Conservation (phyloP, 306 rosid species). For the Rosa lucieae region DNA sequence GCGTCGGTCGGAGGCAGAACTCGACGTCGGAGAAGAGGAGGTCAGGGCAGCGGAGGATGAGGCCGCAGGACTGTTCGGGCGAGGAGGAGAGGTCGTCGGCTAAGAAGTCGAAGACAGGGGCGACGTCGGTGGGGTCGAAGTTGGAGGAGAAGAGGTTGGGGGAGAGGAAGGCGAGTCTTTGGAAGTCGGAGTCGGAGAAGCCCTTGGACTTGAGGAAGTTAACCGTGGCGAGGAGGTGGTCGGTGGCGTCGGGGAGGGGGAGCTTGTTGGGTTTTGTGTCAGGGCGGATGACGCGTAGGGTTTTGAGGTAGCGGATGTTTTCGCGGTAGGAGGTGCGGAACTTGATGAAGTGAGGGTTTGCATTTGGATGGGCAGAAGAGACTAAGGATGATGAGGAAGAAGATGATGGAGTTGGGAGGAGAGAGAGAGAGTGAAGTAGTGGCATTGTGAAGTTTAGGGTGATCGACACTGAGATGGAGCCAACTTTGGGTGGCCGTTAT, state of each 20-base stretch:
- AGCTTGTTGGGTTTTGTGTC: slow-evolving; percentile 44
- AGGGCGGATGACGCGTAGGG: slow-evolving; percentile 52
- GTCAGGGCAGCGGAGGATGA: slow-evolving; percentile 69
- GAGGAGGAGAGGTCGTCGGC: slow-evolving; percentile 45
- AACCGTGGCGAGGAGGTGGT: slow-evolving; percentile 55
- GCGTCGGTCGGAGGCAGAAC: slow-evolving; percentile 69
- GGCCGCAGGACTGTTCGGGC: slow-evolving; percentile 31
- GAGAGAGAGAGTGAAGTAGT: slow-evolving; percentile 11
- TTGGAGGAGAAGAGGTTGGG: slow-evolving; percentile 60
- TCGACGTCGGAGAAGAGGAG: slow-evolving; percentile 66
- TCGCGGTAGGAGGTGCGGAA: slow-evolving; percentile 70
- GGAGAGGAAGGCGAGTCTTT: slow-evolving; percentile 51
- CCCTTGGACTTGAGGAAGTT: slow-evolving; percentile 66
- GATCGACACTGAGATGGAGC: not conserved
- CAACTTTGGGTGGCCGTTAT: not conserved
- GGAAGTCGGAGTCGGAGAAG: slow-evolving; percentile 68
- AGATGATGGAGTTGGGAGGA: slow-evolving; percentile 22
- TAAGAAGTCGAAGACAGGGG: slow-evolving; percentile 60
- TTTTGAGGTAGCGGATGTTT: slow-evolving; percentile 73
- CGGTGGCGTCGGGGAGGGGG: slow-evolving; percentile 57
- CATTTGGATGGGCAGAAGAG: not conserved
- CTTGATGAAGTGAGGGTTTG: slow-evolving; percentile 44
- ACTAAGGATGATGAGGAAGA: not conserved
- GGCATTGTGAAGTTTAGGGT: not conserved
- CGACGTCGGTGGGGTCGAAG: slow-evolving; percentile 42